Evolutionary conservation across 257 asterid genomes (phyloP).

Genomic region (Solanum piurae): DNA sequence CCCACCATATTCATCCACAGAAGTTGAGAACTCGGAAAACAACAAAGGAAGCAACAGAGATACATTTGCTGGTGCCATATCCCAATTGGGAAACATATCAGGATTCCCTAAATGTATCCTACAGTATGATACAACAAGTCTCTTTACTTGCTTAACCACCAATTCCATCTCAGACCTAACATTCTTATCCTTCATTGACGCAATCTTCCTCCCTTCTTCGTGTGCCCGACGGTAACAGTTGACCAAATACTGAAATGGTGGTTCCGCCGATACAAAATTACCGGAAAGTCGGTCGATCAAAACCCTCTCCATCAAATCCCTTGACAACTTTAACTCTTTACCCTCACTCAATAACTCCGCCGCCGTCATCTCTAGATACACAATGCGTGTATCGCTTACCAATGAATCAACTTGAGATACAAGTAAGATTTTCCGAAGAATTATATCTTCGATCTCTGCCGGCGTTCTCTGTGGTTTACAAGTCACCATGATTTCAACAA

Average conservation of each 20-base stretch:
- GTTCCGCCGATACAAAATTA: conserved; percentile 48
- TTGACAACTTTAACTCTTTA: conserved; percentile 48
- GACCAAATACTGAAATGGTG: conserved; percentile 61
- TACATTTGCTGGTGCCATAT: conserved; percentile 16
- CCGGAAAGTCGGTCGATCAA: conserved; percentile 77
- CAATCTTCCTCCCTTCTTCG: conserved; percentile 72
- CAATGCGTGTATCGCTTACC: conserved; percentile 56
- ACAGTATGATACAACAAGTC: conserved; percentile 55
- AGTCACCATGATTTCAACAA: conserved; percentile 47
- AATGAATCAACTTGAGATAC: conserved; percentile 58
- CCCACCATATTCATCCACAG: conserved; percentile 53
- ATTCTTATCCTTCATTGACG: conserved; percentile 58
- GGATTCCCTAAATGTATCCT: conserved; percentile 70
- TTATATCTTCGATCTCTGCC: conserved; percentile 83
- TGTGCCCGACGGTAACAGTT: conserved; percentile 64
- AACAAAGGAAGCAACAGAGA: conserved; percentile 67
- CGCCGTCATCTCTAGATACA: conserved; percentile 65
- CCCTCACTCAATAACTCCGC: conserved; percentile 86
- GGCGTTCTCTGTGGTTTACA: conserved; percentile 49
- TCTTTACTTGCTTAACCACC: conserved; percentile 63
- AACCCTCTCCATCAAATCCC: conserved; percentile 74
- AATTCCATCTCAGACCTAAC: conserved; percentile 56
- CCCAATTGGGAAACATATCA: conserved; percentile 70
- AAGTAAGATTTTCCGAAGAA: conserved; percentile 69
- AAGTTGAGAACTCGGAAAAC: conserved; percentile 57